phyloP scores from a whole-genome alignment of 1,139 yeast genomes.

The Sugiyamaella xylanicola region DNA sequence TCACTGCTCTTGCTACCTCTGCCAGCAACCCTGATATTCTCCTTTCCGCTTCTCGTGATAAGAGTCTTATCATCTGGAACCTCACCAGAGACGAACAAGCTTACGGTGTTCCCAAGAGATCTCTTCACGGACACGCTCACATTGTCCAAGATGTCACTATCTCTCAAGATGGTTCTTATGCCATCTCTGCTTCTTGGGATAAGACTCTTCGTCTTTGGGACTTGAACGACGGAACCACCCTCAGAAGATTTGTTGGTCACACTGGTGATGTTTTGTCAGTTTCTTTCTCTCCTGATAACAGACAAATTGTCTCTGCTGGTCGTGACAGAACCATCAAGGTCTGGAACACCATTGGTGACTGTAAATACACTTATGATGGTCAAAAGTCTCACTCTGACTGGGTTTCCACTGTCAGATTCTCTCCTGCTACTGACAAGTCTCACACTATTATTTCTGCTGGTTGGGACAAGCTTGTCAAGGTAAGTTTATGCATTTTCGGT shows the following conservation, averaged over 20 bases:
- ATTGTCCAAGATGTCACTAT: slow-evolving; percentile 97
- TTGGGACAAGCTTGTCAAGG: slow-evolving; percentile 99
- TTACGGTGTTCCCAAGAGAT: slow-evolving; percentile 98
- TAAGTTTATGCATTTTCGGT: slow-evolving; percentile 59
- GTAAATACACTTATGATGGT: slow-evolving; percentile 80
- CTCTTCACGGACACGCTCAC: slow-evolving; percentile 98
- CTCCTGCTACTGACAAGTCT: slow-evolving; percentile 64
- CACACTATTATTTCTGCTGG: slow-evolving; percentile 95
- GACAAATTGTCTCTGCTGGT: slow-evolving; percentile 98
- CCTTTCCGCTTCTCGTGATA: slow-evolving; percentile 98
- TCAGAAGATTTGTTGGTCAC: slow-evolving; percentile 98
- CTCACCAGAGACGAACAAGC: slow-evolving; percentile 96
- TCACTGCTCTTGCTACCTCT: slow-evolving; percentile 97
- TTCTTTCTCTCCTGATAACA: slow-evolving; percentile 93
- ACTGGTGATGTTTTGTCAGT: slow-evolving; percentile 96
- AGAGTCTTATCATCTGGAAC: slow-evolving; percentile 98
- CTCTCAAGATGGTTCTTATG: slow-evolving; percentile 98
- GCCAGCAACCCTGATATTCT: slow-evolving; percentile 98
- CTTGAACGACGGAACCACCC: slow-evolving; percentile 90
- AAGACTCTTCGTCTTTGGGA: slow-evolving; percentile 99
- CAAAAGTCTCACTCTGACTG: slow-evolving; percentile 92
- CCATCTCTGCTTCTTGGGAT: slow-evolving; percentile 99
- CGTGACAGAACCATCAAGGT: slow-evolving; percentile 99
- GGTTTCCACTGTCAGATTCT: slow-evolving; percentile 98
- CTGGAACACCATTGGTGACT: slow-evolving; percentile 99